Conservation (phyloP, 495 filamentous ascomycete genomes). For the Daldinia decipiens region DNA sequence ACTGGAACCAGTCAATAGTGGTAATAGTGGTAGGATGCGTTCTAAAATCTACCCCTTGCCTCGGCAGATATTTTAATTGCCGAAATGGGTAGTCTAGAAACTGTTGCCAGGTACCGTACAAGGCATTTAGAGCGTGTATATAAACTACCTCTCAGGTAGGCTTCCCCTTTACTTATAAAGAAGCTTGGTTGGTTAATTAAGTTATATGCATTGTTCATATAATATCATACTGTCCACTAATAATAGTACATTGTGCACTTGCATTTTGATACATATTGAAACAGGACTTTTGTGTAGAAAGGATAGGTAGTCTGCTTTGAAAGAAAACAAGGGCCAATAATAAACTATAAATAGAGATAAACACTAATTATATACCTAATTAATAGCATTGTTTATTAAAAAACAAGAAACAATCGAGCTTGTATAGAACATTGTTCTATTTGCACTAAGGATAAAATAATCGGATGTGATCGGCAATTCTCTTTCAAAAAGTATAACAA, state of each 20-base stretch:
- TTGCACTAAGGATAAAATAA: background rate
- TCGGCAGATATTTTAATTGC: background rate
- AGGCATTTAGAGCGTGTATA: background rate
- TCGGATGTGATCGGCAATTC: background rate
- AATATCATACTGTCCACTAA: no score
- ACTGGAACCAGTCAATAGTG: constrained; percentile 24
- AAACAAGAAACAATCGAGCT: background rate
- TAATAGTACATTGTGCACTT: background rate
- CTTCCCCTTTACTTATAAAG: background rate
- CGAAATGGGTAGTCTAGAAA: background rate
- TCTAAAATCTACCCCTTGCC: background rate
- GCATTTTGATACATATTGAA: background rate
- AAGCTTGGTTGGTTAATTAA: background rate
- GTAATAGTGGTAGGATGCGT: background rate
- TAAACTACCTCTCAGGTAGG: background rate
- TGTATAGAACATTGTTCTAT: background rate
- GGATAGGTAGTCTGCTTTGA: background rate
- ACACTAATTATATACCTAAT: background rate
- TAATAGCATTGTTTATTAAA: background rate
- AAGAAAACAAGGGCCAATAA: background rate
- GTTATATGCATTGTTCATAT: background rate
- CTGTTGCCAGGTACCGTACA: background rate
- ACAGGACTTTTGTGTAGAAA: background rate
- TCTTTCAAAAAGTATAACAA: background rate
- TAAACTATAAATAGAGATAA: background rate